Percentiles rank a stretch among this genome's conserved stretches.
phyloP scores from a whole-genome alignment of 352 stramenopile genomes.

The Pythium sp. region DNA sequence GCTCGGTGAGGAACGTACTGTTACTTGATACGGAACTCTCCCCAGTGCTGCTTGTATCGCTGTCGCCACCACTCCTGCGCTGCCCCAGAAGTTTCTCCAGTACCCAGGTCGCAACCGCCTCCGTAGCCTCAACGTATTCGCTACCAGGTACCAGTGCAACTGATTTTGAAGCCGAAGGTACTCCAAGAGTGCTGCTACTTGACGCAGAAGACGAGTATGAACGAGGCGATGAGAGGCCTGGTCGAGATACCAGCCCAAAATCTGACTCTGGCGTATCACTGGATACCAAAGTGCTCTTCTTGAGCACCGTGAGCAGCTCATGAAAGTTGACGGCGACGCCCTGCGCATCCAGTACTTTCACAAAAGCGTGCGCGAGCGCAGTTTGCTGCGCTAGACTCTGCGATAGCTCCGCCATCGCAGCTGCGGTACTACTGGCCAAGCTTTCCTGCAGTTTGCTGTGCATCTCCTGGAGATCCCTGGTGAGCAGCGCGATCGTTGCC shows the following conservation, averaged over 20 bases:
- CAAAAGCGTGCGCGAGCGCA: constrained; percentile 31
- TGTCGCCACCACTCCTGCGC: constrained; percentile 5
- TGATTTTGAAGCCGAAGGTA: not conserved
- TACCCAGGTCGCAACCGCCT: constrained; percentile 14
- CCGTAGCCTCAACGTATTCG: constrained; percentile 20
- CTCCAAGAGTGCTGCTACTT: not conserved
- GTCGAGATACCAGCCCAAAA: not conserved
- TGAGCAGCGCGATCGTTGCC: constrained; percentile 59
- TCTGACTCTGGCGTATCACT: not conserved
- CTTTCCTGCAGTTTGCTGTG: constrained; percentile 19
- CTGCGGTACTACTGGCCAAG: not conserved
- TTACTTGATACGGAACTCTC: not conserved
- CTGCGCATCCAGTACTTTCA: constrained; percentile 32
- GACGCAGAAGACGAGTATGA: not conserved
- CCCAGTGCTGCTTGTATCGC: constrained; percentile 10
- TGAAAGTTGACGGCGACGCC: constrained; percentile 24
- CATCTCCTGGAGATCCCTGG: constrained; percentile 54
- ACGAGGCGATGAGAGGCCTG: not conserved
- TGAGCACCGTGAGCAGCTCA: constrained; percentile 32
- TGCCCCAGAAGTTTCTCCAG: constrained; percentile 21
- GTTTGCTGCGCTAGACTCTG: constrained; percentile 2
- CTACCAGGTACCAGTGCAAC: not conserved
- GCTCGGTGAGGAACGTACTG: constrained; percentile 53
- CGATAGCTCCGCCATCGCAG: constrained; percentile 4
- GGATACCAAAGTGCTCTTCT: not conserved